Evolutionary conservation across 2,329 filamentous ascomycete species (phyloP), one percentile per base, ranked within the genome.

Genomic region (Metarhizium sp.): DNA sequence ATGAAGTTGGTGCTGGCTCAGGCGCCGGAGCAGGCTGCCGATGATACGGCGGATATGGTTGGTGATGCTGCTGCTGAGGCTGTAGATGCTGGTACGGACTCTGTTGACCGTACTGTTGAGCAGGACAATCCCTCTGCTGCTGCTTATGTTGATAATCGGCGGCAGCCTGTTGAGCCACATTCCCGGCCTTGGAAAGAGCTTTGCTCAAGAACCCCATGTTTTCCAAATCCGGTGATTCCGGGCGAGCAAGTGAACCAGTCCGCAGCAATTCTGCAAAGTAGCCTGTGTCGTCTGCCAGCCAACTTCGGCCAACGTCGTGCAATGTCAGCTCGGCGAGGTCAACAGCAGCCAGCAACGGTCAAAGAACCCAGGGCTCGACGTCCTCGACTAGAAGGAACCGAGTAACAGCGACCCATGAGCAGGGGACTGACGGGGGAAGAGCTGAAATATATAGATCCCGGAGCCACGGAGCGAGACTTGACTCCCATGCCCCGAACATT

Each of bases 151-250:
- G 61, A 60, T 54, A 59, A 55, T 63, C 62, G 29, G 61, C 57
- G 20, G 55, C 58, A 36, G 58, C 59, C 55, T 60, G 58, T 54
- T 59, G 57, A 46, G 61, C 62, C 52, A 62, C 57, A 29, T 64
- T 62, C 6, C 61, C 62, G 3, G 59, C 63, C 54, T 64, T 66
- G 6, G 58, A 61, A 7, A 66, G 48, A 18, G 61, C 54, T 2
- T 58, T 61, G 4, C 59, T 60, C 3, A 64, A 49, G 54, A 63
- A 61, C 16, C 60, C 62, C 63, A 65, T 65, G 6, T 20, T 40
- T 36, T 8, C 43, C 7, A 25, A 25, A 46, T 14, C n/a, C 18
- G 43, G 20, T 11, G 43, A 6, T 46, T 6, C 18, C 20, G 7
- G 13, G 7, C 13, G 25, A 25, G 25, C 25, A 4, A 25, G 25